These are phyloP conservation scores for Casaregolazyma suthepensis DNA, from an alignment of 1,139 yeast genomes.

Conservation along the genomic window DNA sequence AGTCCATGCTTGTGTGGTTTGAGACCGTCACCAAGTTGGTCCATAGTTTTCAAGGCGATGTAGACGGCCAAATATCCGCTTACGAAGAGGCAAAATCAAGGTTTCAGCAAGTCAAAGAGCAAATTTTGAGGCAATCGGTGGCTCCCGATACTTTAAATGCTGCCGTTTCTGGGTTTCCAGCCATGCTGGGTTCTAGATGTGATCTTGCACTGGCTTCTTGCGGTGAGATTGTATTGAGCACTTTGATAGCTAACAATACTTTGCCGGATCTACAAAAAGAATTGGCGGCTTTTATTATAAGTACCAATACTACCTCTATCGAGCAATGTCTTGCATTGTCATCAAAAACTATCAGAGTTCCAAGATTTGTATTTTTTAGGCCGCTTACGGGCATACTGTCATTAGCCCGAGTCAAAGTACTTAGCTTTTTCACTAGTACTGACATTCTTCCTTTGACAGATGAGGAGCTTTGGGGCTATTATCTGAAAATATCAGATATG, in stretches of 20 bases:
- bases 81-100: neutral
- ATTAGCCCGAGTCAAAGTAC: neutral
- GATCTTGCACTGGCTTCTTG: neutral
- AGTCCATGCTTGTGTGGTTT: neutral
- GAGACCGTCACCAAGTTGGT: neutral
- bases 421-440: neutral
- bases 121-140: neutral
- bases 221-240: neutral
- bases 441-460: neutral
- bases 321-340: neutral
- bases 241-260: neutral
- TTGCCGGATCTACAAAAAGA: neutral
- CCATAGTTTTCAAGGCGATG: neutral
- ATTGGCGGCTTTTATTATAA: neutral
- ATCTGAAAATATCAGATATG: neutral
- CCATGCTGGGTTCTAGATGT: neutral
- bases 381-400: conserved; percentile 1
- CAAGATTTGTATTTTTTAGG: conserved; percentile 3
- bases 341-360: neutral
- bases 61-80: neutral
- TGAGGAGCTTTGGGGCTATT: neutral
- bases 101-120: neutral
- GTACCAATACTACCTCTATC: neutral
- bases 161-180: neutral
- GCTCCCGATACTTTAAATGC: neutral